Base-by-base conservation (phyloP, 352 stramenopile genomes). In the Globisporangium alternatum region DNA sequence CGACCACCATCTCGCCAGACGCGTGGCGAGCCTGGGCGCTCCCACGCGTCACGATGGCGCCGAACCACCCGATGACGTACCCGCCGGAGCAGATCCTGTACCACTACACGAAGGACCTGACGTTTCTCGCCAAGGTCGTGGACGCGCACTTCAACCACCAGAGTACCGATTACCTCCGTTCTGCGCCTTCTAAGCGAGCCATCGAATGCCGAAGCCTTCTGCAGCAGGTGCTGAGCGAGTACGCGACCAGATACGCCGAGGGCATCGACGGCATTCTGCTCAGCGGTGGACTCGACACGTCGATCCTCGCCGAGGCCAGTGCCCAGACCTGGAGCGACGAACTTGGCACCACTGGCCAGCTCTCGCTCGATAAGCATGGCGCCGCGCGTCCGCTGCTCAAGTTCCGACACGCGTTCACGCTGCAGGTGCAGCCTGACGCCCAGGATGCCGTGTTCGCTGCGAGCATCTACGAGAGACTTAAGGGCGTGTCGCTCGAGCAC, bases 281-380 rank as follows among this genome's bases (percentile, higher is more conserved):
- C 33, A 91, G 81, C 30, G 83, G 75, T 33, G 83, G 83, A 0
- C 65, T 93, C 0, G 83, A 93, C 56, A 93, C 83, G 0, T 93
- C 83, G 7, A 86, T 93, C 37, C 56, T 91, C 15, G 78, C 75
- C 0, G 80, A 93, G 63, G 81, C 83, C 7, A 88, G 65, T 44
- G 71, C 59, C 8, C 73, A 86, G 62, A 56, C 66, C 2, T 76
- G 81, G 56, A 44, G 67, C 28, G 28, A 49, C 3, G 54, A 72
- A 2, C 56, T 53, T 9, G 47, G 52, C 37, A 55, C 70, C 7
- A 55, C 66, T 81, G n/a, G 31, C 31, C 31, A 37, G 31, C 31
- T 37, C 31, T 85, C 70, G 9, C 71, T 84, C 3, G 68, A 86
- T 44, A 89, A 79, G 49, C 52, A 45, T 4, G 51, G 58, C 10